A percentile compares a stretch with the other conserved stretches of the same genome.
These are phyloP conservation scores for Claviceps fusiformis DNA, from an alignment of 2,329 filamentous ascomycete genomes.

Conservation along the genomic window DNA sequence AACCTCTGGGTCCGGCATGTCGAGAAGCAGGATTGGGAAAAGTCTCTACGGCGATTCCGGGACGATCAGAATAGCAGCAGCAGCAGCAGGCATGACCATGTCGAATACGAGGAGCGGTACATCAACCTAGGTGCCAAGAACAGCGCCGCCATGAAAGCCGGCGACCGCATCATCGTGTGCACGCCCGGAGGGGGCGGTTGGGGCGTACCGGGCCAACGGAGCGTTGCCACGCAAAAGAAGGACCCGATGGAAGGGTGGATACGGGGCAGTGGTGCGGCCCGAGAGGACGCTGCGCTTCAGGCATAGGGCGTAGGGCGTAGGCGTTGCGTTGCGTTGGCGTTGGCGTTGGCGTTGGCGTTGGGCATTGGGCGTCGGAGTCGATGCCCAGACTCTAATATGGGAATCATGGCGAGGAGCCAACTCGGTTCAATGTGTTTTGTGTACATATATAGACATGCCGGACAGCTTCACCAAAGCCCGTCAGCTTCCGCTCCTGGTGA, in stretches of 20 bases:
- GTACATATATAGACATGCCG: too few species aligned
- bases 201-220: constrained; percentile 48
- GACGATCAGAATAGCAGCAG: constrained; percentile 8
- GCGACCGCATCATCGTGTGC: constrained; percentile 63
- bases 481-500: too few species aligned
- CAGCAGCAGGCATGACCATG: constrained; percentile 14
- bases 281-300: constrained; percentile 47
- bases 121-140: constrained; percentile 73
- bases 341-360: too few species aligned
- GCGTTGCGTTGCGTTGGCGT: too few species aligned
- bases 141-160: constrained; percentile 59
- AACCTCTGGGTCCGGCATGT: constrained; percentile 81
- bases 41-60: constrained; percentile 26
- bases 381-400: too few species aligned
- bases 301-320: constrained; percentile 19
- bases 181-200: constrained; percentile 73
- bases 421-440: too few species aligned
- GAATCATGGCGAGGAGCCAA: too few species aligned
- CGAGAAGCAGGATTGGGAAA: constrained; percentile 38
- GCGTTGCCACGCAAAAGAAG: constrained; percentile 29
- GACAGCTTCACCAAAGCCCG: too few species aligned
- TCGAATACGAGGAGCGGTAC: constrained; percentile 42
- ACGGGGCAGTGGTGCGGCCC: constrained; percentile 41
- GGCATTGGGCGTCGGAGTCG: too few species aligned
- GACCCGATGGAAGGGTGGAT: constrained; percentile 45